These are phyloP conservation scores for Lumnitzera racemosa DNA, from an alignment of 345 rosid species.

Conservation along the genomic window DNA sequence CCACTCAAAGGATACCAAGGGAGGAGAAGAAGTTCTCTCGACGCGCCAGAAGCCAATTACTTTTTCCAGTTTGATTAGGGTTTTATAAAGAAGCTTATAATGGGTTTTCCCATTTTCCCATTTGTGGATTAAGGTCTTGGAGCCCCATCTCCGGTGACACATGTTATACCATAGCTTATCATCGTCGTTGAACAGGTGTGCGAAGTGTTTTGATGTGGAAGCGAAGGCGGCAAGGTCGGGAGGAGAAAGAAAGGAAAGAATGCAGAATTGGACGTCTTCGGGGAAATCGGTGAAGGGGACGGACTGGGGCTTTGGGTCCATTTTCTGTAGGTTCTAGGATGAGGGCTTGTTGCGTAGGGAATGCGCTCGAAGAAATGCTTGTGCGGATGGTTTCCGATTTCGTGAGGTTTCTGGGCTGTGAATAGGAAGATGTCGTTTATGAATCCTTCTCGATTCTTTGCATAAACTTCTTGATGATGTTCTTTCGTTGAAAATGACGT, in stretches of 20 bases:
- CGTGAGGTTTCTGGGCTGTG: too few relatives aligned
- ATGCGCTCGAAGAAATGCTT: too few relatives aligned
- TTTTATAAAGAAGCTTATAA: conserved; percentile 46
- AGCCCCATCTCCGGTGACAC: conserved; percentile 68
- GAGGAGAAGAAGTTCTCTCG: conserved; percentile 19
- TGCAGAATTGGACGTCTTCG: conserved; percentile 58
- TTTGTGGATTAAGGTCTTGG: conserved; percentile 47
- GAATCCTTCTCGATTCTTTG: too few relatives aligned
- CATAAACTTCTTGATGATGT: too few relatives aligned
- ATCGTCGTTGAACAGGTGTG: conserved; percentile 41
- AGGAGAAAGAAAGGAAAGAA: conserved; percentile 58
- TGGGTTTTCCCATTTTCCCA: conserved; percentile 63
- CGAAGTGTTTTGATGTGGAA: conserved; percentile 59
- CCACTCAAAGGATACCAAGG: conserved; percentile 65
- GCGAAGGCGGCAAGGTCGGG: conserved; percentile 53
- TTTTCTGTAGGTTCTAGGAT: background rate
- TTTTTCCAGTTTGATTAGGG: conserved; percentile 43
- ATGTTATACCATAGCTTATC: conserved; percentile 54
- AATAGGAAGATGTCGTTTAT: too few relatives aligned
- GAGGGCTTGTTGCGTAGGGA: background rate
- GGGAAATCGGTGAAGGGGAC: conserved; percentile 47
- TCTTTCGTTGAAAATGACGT: too few relatives aligned
- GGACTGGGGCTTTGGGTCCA: conserved; percentile 5
- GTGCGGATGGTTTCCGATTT: too few relatives aligned
- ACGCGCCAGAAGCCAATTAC: conserved; percentile 82